phyloP scores from a whole-genome alignment of 2,329 filamentous ascomycete genomes.

The Chrysoporthe austroafricana region DNA sequence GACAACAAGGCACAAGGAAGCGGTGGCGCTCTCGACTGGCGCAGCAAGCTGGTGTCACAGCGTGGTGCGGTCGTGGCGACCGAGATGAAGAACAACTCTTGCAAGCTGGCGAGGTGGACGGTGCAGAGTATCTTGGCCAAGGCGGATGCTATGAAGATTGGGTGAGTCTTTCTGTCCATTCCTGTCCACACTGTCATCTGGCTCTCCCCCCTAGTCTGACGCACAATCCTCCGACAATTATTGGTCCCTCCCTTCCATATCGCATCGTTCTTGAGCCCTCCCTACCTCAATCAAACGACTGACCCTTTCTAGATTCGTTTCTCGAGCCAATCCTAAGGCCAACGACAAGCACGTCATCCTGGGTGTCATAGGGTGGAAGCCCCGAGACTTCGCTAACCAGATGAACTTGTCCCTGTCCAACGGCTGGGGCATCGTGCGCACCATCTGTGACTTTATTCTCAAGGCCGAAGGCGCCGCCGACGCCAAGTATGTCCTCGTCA shows the following conservation, averaged over 20 bases:
- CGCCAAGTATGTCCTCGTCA: constrained; percentile 79
- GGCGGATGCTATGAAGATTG: constrained; percentile 98
- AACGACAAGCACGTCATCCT: constrained; percentile 95
- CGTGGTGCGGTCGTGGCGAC: constrained; percentile 96
- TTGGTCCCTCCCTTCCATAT: not conserved
- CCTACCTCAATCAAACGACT: constrained; percentile 34
- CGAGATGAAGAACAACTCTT: constrained; percentile 99
- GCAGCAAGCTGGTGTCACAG: constrained; percentile 90
- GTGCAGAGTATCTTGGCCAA: constrained; percentile 95
- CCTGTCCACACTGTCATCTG: not conserved
- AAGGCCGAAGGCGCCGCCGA: constrained; percentile 62
- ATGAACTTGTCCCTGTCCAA: constrained; percentile 98
- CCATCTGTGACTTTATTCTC: constrained; percentile 92
- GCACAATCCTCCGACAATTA: not conserved
- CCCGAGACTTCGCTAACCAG: constrained; percentile 92
- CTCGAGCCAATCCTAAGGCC: constrained; percentile 86
- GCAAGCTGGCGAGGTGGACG: constrained; percentile 98
- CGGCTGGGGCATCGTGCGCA: constrained; percentile 98
- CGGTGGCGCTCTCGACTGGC: constrained; percentile 95
- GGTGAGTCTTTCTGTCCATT: constrained; percentile 60
- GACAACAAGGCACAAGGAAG: constrained; percentile 97
- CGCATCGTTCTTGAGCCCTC: not conserved
- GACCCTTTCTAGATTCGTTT: constrained; percentile 74
- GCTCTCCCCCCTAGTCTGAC: no score
- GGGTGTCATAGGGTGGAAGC: constrained; percentile 97